phyloP scores from a whole-genome alignment of 1,139 yeast species.

The Waltiozyma sp. region DNA sequence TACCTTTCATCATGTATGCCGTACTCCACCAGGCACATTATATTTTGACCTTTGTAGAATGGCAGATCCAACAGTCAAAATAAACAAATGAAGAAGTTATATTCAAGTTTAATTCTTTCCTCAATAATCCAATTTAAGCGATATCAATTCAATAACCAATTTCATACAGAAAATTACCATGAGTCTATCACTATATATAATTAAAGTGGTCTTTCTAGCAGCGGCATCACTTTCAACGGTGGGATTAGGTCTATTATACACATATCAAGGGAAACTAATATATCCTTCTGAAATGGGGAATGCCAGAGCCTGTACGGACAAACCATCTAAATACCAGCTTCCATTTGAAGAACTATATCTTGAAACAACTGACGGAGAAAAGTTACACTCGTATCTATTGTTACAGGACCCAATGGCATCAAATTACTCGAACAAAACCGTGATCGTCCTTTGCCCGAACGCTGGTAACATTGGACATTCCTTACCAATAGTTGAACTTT shows the following conservation, averaged over 20 bases:
- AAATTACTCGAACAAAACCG: slow-evolving; percentile 50
- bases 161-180: too few relatives aligned
- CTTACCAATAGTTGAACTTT: slow-evolving; percentile 67
- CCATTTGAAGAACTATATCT: slow-evolving; percentile 55
- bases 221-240: slow-evolving; percentile 21
- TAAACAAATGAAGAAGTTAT: too few relatives aligned
- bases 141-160: too few relatives aligned
- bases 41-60: too few relatives aligned
- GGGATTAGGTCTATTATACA: slow-evolving; percentile 46
- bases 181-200: not conserved
- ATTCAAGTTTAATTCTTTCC: too few relatives aligned
- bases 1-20: too few relatives aligned
- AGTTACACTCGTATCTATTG: slow-evolving; percentile 37
- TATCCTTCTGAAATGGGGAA: slow-evolving; percentile 79
- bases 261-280: slow-evolving; percentile 57
- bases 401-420: slow-evolving; percentile 33
- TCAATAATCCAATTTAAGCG: too few relatives aligned
- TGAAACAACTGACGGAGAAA: slow-evolving; percentile 57
- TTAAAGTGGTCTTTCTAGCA: slow-evolving; percentile 22
- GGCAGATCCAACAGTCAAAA: too few relatives aligned
- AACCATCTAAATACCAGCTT: slow-evolving; percentile 65
- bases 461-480: slow-evolving; percentile 97
- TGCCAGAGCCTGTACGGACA: slow-evolving; percentile 65
- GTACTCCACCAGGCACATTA: too few relatives aligned
- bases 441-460: slow-evolving; percentile 77